Evolutionary conservation across 75 land plant species (phyloP), one percentile per base, ranked within the genome.

Genomic region (Azolla pinnata): DNA sequence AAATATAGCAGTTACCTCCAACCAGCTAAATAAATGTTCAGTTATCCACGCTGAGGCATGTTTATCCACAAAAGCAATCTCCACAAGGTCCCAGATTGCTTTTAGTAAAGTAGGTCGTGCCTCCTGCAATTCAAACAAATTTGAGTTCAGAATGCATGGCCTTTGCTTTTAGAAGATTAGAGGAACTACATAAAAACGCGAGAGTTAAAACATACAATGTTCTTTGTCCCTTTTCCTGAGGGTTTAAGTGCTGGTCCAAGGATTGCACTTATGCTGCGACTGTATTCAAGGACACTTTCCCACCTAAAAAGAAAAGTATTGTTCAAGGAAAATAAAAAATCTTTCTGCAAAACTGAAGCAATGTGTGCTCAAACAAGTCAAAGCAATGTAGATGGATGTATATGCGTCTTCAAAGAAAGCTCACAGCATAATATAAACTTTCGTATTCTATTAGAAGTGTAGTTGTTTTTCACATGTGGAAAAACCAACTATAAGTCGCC

Each of bases 21-120:
- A 73, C 97, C 97, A 92, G 72, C 88, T 89, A 55, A 80, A 80
- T 60, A 92, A 75, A 10, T 84, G 72, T 58, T 92, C 97, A 23
- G 86, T 76, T 26, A 88, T 67, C 97, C 97, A 92, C 1, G 79
- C 32, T 45, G 69, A 65, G 42, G 83, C 81, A 50, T 71, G 69
- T 64, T 82, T 84, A 68, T 92, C 97, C 28, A 81, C 95, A 76
- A 85, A 92, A 60, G 88, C 84, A 55, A 88, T 67, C 49, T 88
- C 86, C 63, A 92, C 19, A 49, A 92, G 70, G 54, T 85, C 77
- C 97, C 97, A 92, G 19, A 84, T 82, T 29, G 95, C 97, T 61
- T 82, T 88, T 63, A 78, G 33, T 44, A 64, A 38, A 7, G 76
- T 74, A 16, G 84, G 79, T 63, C 70, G 68, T 59, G 69, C 72